Percentiles rank a stretch among this genome's conserved stretches.
Conservation (phyloP, 139 green algal genomes). For the Zygnema cylindricum region DNA sequence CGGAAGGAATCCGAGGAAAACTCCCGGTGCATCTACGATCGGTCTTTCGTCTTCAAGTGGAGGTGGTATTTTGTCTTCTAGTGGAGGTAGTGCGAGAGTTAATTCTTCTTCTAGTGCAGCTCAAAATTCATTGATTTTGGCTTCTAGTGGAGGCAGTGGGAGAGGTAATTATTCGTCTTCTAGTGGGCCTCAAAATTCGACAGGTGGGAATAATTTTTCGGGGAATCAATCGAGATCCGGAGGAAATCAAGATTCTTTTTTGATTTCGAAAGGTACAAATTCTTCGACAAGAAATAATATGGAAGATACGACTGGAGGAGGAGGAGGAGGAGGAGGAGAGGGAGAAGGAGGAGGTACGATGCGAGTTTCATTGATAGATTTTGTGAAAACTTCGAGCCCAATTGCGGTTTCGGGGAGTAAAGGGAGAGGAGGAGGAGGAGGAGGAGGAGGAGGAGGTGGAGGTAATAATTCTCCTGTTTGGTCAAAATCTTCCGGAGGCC, state of each 20-base stretch:
- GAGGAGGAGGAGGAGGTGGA: neutral
- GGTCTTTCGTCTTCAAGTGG: neutral
- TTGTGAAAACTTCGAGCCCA: neutral
- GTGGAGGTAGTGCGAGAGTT: neutral
- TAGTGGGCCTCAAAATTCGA: no score
- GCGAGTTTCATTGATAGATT: constrained; percentile 21
- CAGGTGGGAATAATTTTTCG: no score
- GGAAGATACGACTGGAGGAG: no score
- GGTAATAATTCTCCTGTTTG: neutral
- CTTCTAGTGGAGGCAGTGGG: neutral
- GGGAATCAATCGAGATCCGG: no score
- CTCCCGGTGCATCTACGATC: neutral
- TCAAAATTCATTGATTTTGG: neutral
- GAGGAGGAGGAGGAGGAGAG: neutral
- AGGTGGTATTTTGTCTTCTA: neutral
- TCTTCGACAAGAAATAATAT: no score
- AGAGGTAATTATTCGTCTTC: neutral
- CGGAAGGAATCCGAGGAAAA: neutral
- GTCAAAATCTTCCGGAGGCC: neutral
- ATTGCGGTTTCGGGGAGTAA: constrained; percentile 19
- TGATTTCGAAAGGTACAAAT: no score
- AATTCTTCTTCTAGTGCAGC: no score
- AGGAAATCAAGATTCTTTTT: no score
- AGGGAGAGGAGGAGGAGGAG: neutral
- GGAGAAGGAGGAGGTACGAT: neutral